These are phyloP conservation scores for Starmera pachycereana DNA, from an alignment of 805 yeast species.

Conservation along the genomic window DNA sequence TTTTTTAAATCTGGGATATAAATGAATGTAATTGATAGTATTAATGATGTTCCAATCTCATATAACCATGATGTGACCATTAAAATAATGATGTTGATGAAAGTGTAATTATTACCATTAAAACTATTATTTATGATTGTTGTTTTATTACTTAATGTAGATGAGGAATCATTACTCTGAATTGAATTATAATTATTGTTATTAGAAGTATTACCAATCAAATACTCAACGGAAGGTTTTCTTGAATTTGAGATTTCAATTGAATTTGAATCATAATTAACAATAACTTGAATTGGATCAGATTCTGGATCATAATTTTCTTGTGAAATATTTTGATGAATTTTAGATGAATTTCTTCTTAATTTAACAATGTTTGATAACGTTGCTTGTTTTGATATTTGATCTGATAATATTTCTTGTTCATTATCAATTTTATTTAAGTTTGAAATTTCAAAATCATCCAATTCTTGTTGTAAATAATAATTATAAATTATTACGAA, in stretches of 20 bases:
- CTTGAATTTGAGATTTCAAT: slow-evolving; percentile 5
- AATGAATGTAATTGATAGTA: slow-evolving; percentile 29
- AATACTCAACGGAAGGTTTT: slow-evolving; percentile 2
- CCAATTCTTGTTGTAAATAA: slow-evolving; percentile 9
- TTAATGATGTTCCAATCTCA: slow-evolving; percentile 24
- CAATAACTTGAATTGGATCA: slow-evolving; percentile 1
- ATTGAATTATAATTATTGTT: too few species aligned
- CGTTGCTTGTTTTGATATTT: slow-evolving; percentile 21
- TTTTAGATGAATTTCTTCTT: slow-evolving; percentile 19
- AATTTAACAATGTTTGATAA: slow-evolving; percentile 27
- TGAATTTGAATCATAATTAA: slow-evolving; percentile 8
- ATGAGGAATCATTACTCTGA: too few species aligned
- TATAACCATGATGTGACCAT: slow-evolving; percentile 9
- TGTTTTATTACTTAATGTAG: too few species aligned
- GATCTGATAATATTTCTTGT: slow-evolving; percentile 23
- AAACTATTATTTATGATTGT: too few species aligned
- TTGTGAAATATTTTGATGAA: slow-evolving; percentile 11
- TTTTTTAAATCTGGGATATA: slow-evolving; percentile 26
- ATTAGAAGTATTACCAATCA: too few species aligned
- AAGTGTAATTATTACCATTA: too few species aligned
- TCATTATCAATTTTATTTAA: slow-evolving; percentile 15
- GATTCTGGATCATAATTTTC: slow-evolving; percentile 10
- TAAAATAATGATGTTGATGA: not conserved
- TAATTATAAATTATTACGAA: slow-evolving; percentile 25
- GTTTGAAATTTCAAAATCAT: not conserved